Percentiles rank a stretch among this genome's conserved stretches.
Conservation (phyloP, 208 protist genomes). For the Leishmania guyanensis region DNA sequence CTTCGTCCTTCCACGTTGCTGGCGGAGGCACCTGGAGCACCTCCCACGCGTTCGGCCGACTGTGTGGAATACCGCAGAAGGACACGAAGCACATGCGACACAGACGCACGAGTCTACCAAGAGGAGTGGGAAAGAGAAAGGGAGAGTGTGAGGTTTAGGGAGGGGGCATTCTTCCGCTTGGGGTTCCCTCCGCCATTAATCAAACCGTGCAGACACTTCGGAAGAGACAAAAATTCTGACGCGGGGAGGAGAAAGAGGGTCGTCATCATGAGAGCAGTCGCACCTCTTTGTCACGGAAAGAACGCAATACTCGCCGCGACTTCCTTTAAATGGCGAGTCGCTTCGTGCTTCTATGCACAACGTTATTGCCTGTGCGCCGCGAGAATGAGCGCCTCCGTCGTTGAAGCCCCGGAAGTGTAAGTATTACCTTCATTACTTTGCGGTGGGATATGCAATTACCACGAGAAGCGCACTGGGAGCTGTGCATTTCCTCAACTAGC, state of each 20-base stretch:
- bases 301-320: not conserved
- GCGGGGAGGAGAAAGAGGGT: not conserved
- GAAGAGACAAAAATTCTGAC: too few relatives aligned
- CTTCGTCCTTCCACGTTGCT: not conserved
- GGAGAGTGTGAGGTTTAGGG: not conserved
- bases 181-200: not conserved
- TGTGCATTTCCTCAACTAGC: not conserved
- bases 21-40: not conserved
- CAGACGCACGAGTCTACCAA: not conserved
- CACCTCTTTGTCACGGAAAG: not conserved
- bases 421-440: not conserved
- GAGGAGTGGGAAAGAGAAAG: not conserved
- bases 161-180: not conserved
- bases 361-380: not conserved
- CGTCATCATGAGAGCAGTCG: not conserved
- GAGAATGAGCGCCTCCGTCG: not conserved
- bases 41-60: slow-evolving; percentile 21
- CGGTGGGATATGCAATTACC: not conserved
- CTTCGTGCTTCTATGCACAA: not conserved
- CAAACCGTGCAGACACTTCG: not conserved
- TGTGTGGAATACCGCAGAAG: slow-evolving; percentile 29
- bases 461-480: not conserved
- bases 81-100: slow-evolving; percentile 1
- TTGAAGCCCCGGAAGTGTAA: not conserved
- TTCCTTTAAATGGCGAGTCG: not conserved